Evolutionary conservation across 164 flowering plant species (phyloP).

Genomic region (Sextonia rubra): DNA sequence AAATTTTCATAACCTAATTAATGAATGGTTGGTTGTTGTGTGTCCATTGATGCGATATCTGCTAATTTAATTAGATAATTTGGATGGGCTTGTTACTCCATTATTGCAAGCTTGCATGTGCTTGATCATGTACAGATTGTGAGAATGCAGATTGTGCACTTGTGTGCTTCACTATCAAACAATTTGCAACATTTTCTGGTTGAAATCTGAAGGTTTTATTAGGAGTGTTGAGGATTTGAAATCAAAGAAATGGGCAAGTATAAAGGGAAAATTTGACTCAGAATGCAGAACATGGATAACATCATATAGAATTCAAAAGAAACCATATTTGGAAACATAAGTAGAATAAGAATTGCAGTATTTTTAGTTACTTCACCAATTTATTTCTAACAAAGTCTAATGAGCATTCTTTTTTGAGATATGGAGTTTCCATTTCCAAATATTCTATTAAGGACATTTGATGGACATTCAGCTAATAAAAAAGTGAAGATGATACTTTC

Average conservation of each 20-base stretch:
- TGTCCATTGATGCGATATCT: not conserved
- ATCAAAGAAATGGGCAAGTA: no score
- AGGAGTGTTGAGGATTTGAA: not conserved
- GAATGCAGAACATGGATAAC: not conserved
- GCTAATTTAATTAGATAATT: not conserved
- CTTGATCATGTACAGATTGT: slow-evolving; percentile 7
- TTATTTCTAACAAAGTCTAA: not conserved
- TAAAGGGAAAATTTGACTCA: not conserved
- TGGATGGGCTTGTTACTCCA: not conserved
- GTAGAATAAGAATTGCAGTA: no score
- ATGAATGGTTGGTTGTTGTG: no score
- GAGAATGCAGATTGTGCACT: not conserved
- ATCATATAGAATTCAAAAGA: not conserved
- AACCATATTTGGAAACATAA: not conserved
- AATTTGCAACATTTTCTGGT: slow-evolving; percentile 7
- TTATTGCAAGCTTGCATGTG: not conserved
- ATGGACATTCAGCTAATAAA: not conserved
- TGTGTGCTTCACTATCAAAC: slow-evolving; percentile 1
- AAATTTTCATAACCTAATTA: no score
- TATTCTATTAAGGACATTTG: not conserved
- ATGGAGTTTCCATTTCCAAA: not conserved
- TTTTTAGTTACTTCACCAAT: no score
- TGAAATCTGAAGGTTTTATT: not conserved
- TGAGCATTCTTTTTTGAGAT: not conserved
- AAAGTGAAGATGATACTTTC: not conserved